Base-by-base conservation (phyloP, 768 basidiomycete species). In the Pisolithus microcarpus region DNA sequence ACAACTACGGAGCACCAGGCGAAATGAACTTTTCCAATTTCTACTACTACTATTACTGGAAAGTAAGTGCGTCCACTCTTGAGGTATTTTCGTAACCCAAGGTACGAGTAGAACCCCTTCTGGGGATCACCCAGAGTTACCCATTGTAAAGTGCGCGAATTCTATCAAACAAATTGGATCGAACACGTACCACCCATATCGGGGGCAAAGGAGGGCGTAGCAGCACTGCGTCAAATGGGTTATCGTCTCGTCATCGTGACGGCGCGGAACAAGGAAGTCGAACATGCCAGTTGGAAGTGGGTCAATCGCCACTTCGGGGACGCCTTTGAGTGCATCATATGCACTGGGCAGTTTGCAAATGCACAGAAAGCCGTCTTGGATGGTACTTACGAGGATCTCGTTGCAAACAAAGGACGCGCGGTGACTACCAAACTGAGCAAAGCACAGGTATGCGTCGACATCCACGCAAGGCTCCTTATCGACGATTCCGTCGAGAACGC, bases 401-500 rank as follows among this genome's bases (percentile, higher is more conserved):
- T 11, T 46, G n/a, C 39, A 39, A 19, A 31, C 39, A 48, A 34
- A 38, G 71, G 64, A 28, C 65, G 72, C 19, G 75, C 73, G 53
- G 65, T 79, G 24, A 68, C 75, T 45, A 80, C 76, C 23, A 82
- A 79, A 59, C 65, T 87, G 43, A 79, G 74, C 53, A 91, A 91
- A 62, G 80, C 84, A n/a, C 80, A 85, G 59, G 79, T 88, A 43
- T 85, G 87, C 61, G 68, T 77, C 31, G 72, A 78, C 52, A 67
- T 90, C 16, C 75, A 75, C 15, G 84, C 87, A 10, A 72, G 74
- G 38, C 61, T 89, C 37, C 69, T 91, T 48, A 81, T 91, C 52
- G 89, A 91, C 65, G 89, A 91, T 68, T 88, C 87, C 6, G 60
- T 83, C 38, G 88, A 91, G 65, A 90, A 91, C 64, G 85, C 84